phyloP scores from a whole-genome alignment of 2,329 filamentous ascomycete genomes.

The Sporothrix globosa region DNA sequence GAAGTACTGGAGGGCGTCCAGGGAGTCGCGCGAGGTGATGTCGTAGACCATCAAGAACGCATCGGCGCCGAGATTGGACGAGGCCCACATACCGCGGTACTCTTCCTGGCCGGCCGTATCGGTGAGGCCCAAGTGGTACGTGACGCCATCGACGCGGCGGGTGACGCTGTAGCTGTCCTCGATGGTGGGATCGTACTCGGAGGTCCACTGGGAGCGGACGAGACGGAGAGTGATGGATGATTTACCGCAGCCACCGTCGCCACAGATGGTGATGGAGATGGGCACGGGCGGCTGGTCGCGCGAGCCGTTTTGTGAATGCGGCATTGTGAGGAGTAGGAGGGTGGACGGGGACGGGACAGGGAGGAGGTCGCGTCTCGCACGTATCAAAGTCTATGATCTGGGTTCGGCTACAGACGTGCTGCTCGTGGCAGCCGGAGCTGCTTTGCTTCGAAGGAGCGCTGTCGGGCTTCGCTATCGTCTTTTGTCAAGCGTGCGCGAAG shows the following conservation, averaged over 20 bases:
- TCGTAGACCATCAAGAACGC: conserved; percentile 88
- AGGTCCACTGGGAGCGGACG: conserved; percentile 81
- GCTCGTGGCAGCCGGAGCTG: conserved; percentile 28
- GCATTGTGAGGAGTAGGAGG: conserved; percentile 24
- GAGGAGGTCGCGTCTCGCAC: neutral
- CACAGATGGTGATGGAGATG: conserved; percentile 80
- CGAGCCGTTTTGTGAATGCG: conserved; percentile 33
- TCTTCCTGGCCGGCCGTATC: conserved; percentile 90
- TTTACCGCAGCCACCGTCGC: conserved; percentile 83
- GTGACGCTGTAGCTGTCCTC: conserved; percentile 86
- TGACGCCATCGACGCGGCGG: conserved; percentile 76
- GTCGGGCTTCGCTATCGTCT: neutral
- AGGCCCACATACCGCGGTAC: conserved; percentile 84
- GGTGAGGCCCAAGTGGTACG: conserved; percentile 76
- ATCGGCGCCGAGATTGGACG: conserved; percentile 75
- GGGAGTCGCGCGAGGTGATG: conserved; percentile 70
- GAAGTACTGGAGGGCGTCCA: conserved; percentile 76
- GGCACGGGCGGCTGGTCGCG: conserved; percentile 52
- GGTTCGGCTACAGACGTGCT: neutral
- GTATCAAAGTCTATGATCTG: neutral
- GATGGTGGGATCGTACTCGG: conserved; percentile 79
- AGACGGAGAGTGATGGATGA: conserved; percentile 82
- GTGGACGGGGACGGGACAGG: neutral
- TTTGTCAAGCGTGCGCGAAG: neutral
- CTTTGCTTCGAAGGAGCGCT: neutral